Conservation (phyloP, 2,329 filamentous ascomycete species). For the Nectriaceae sp. region DNA sequence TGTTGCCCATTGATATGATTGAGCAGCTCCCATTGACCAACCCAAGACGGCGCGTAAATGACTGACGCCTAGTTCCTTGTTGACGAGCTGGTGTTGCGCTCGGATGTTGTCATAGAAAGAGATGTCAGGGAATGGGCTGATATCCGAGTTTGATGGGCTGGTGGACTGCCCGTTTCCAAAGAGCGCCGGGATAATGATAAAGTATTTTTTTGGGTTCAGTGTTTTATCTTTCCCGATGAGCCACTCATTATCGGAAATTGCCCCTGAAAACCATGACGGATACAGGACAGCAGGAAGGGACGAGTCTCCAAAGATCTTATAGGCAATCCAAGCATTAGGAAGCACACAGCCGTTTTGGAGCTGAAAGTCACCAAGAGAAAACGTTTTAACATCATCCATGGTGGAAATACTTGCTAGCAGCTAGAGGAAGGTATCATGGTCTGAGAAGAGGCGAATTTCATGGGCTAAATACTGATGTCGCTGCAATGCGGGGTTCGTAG, state of each 20-base stretch:
- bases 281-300: constrained; percentile 70
- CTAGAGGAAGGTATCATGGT: too few species aligned
- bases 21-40: constrained; percentile 59
- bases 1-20: constrained; percentile 53
- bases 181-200: constrained; percentile 52
- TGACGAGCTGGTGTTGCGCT: constrained; percentile 47
- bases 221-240: constrained; percentile 67
- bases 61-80: constrained; percentile 42
- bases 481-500: too few species aligned
- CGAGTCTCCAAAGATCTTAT: constrained; percentile 71
- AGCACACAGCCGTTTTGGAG: constrained; percentile 66
- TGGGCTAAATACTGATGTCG: too few species aligned
- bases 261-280: constrained; percentile 69
- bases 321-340: constrained; percentile 68
- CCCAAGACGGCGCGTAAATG: constrained; percentile 51
- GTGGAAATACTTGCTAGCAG: too few species aligned
- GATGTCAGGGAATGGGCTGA: constrained; percentile 44
- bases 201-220: constrained; percentile 57
- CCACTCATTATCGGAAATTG: constrained; percentile 74
- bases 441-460: too few species aligned
- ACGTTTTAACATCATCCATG: constrained; percentile 33
- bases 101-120: constrained; percentile 54
- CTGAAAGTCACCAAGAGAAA: constrained; percentile 64
- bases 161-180: constrained; percentile 56
- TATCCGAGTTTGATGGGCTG: constrained; percentile 50